These are phyloP conservation scores for Canariomyces notabilis DNA, from an alignment of 2,329 filamentous ascomycete genomes.

Conservation along the genomic window DNA sequence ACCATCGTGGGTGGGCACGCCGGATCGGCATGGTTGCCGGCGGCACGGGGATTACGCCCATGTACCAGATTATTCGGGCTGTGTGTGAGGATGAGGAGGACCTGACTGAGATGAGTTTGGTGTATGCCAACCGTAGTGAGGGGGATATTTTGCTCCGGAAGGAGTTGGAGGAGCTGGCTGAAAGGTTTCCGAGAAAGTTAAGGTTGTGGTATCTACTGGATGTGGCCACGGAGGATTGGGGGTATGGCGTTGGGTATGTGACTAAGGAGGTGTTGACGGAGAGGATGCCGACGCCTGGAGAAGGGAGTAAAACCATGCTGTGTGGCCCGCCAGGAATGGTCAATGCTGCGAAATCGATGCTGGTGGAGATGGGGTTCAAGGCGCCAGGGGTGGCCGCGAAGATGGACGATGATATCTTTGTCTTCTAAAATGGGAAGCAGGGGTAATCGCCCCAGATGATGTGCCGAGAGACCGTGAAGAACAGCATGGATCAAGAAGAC, in stretches of 20 bases:
- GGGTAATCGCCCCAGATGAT: too few species aligned
- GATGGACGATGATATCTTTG: slow-evolving; percentile 52
- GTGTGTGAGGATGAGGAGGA: slow-evolving; percentile 59
- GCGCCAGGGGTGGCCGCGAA: slow-evolving; percentile 45
- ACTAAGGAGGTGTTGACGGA: slow-evolving; percentile 46
- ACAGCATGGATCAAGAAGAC: too few species aligned
- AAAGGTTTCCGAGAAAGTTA: slow-evolving; percentile 48
- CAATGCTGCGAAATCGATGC: slow-evolving; percentile 47
- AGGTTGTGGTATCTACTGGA: slow-evolving; percentile 51
- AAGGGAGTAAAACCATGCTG: slow-evolving; percentile 49
- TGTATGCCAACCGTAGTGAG: slow-evolving; percentile 56
- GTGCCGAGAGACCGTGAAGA: too few species aligned
- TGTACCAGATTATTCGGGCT: slow-evolving; percentile 58
- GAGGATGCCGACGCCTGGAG: slow-evolving; percentile 41
- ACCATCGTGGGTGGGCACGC: slow-evolving; percentile 38
- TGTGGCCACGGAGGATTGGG: slow-evolving; percentile 41
- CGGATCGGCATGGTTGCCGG: slow-evolving; percentile 53
- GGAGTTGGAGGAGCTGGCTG: slow-evolving; percentile 51
- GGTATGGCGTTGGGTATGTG: slow-evolving; percentile 45
- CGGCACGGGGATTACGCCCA: slow-evolving; percentile 49
- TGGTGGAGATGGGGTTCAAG: slow-evolving; percentile 47
- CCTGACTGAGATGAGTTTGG: slow-evolving; percentile 49
- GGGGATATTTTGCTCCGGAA: slow-evolving; percentile 54
- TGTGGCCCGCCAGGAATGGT: slow-evolving; percentile 60
- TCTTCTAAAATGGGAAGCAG: slow-evolving; percentile 40